phyloP scores from a whole-genome alignment of 306 rosid genomes.

The Acacia confusa region DNA sequence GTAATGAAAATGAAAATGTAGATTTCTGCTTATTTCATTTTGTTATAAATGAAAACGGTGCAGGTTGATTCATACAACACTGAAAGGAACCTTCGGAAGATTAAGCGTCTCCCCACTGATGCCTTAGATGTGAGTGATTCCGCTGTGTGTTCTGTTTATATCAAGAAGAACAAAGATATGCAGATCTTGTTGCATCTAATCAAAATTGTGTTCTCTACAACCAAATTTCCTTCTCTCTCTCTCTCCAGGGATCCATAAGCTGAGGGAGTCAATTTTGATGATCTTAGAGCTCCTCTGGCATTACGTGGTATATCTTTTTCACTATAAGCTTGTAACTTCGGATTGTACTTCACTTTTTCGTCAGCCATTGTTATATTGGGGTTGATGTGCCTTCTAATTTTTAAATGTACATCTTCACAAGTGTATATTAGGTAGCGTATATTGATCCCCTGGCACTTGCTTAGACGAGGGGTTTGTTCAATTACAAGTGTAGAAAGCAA shows the following conservation, averaged over 20 bases:
- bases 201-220: background rate
- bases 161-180: background rate
- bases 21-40: background rate
- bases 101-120: background rate
- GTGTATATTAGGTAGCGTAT: constrained; percentile 5
- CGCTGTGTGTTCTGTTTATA: background rate
- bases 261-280: constrained; percentile 60
- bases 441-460: background rate
- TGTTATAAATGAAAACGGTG: constrained; percentile 16
- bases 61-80: constrained; percentile 54
- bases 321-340: background rate
- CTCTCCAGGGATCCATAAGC: constrained; percentile 82
- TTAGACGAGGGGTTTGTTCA: background rate
- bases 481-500: background rate
- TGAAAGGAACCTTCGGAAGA: background rate
- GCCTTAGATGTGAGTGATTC: background rate
- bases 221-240: constrained; percentile 7
- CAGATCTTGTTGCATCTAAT: background rate
- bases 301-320: constrained; percentile 53
- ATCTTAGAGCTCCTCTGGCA: constrained; percentile 73
- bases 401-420: background rate
- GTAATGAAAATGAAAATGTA: background rate
- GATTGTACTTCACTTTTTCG: background rate
- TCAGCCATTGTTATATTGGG: constrained; percentile 1
- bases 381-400: background rate